These are phyloP conservation scores for Ophiosphaerella narmari DNA, from an alignment of 2,329 filamentous ascomycete genomes.

Conservation along the genomic window DNA sequence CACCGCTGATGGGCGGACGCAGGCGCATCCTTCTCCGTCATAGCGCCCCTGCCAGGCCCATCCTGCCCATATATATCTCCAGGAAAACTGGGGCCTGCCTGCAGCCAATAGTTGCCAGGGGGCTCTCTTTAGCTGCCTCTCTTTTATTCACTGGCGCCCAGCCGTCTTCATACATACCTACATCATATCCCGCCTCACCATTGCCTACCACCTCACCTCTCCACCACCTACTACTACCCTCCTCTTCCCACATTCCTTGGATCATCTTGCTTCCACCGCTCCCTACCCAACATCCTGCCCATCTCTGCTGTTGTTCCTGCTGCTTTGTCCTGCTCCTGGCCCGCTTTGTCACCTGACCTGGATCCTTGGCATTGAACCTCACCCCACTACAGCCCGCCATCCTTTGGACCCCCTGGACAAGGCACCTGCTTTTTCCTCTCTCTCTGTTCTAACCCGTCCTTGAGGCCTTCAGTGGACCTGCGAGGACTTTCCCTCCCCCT, in stretches of 20 bases:
- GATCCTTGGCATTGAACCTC: constrained; percentile 21
- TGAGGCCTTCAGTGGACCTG: constrained; percentile 49
- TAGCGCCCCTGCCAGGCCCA: constrained; percentile 39
- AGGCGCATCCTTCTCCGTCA: constrained; percentile 44
- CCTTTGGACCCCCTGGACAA: constrained; percentile 6
- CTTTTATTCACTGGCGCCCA: constrained; percentile 42
- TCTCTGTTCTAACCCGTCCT: constrained; percentile 36
- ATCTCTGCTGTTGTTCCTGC: constrained; percentile 10
- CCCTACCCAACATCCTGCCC: constrained; percentile 12
- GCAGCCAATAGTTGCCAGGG: constrained; percentile 34
- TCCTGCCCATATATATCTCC: constrained; percentile 46
- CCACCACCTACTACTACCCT: constrained; percentile 13
- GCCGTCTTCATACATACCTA: constrained; percentile 42
- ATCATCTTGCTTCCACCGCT: constrained; percentile 19
- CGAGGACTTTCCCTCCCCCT: constrained; percentile 36
- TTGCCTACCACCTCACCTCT: constrained; percentile 6
- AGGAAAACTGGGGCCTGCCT: constrained; percentile 32
- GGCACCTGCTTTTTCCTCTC: constrained; percentile 20
- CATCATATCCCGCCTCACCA: constrained; percentile 45
- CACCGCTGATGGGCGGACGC: constrained; percentile 35
- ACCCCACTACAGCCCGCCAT: not conserved
- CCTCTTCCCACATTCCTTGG: constrained; percentile 29
- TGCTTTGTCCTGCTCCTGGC: not conserved
- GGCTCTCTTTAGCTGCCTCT: constrained; percentile 17
- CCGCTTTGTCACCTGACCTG: constrained; percentile 26